Evolutionary conservation across 192 early-diverging fungal genomes (phyloP), one percentile per base, ranked within the genome.

Genomic region (Backusella sp.): DNA sequence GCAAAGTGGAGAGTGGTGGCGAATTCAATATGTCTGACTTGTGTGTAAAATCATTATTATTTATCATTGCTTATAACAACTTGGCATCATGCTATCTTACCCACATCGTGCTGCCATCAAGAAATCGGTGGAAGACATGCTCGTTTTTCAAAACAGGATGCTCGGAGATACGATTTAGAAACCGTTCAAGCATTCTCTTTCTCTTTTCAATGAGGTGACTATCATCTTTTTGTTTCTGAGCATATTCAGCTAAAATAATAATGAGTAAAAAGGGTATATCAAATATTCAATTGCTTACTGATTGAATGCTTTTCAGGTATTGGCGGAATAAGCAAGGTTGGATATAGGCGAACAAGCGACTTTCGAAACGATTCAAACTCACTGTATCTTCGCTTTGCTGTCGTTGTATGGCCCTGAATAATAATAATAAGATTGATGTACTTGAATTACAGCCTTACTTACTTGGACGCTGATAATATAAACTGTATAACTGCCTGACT

Each of bases 251-350:
- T 80, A 3, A 32, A 77, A 44, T 53, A 15, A n/a, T 26, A 46
- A 41, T 39, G 59, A 79, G 30, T 11, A 6, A 70, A 59, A 21
- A 53, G 17, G 4, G n/a, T 6, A 62, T 62, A 49, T 1, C 19
- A 35, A 42, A 32, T 14, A n/a, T 52, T 30, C 26, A 14, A 23
- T 62, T 70, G 86, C 77, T 87, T 89, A 82, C 91, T 85, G 46
- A 99, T 81, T 26, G 94, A 90, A 86, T 99, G 96, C 85, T 99
- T 99, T 73, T 97, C 96, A 17, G 97, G 97, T 73, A 99, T 96
- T 21, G 97, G 96, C 5, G 96, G 96, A 17, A 98, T 88, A 59
- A 96, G 91, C 39, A 92, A 77, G 1, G 92, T 93, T 7, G 96
- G 96, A 79, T 97, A 94, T 75, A 95, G 85, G 26, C 90, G 84